Base-by-base conservation (phyloP, 1,139 yeast species). In the Yamadazyma jaroonii region DNA sequence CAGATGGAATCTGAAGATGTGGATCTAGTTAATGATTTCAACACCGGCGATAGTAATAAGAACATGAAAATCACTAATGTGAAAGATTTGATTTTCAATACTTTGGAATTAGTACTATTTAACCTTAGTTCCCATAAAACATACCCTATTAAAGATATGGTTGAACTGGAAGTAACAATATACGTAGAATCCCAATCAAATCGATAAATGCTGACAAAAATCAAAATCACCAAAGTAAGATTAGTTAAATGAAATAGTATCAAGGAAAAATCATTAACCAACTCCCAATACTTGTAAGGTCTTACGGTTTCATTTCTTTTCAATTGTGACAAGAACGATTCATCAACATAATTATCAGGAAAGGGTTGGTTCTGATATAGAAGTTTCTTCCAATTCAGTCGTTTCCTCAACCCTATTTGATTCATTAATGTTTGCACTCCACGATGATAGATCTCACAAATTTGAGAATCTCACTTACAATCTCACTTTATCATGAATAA, bases 1-100 rank as follows among this genome's bases (percentile, higher is more conserved):
- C 98, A 92, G 45, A 94, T 88, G 12, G 97, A 88, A 60, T 92
- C 97, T 1, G 95, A 84, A 0, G 97, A 79, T 0, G 97, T 88
- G 0, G 96, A 85, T 48, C 80, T 77, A 0, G 97, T 89, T 35
- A 94, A 70, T 0, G 97, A 89, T 49, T 87, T 85, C 39, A 92
- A 70, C 3, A 92, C 92, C 0, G 98, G 98, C 0, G 97, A 86
- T 31, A 90, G 64, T 0, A 94, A 81, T 32, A 89, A 65, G 33
- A 90, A 64, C 4, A 86, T 76, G 44, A 90, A 76, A 2, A 83
- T 72, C 17, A 89, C 81, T 22, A 92, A 63, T 9, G 79, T 45
- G 3, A 88, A 77, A 1, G 95, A 83, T 54, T 85, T 86, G 44
- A 61, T 39, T 46, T 61, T 47, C 52, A 66, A 14, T 3, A 34